These are phyloP conservation scores for Gossypium mustelinum DNA, from an alignment of 345 rosid species.

Conservation along the genomic window DNA sequence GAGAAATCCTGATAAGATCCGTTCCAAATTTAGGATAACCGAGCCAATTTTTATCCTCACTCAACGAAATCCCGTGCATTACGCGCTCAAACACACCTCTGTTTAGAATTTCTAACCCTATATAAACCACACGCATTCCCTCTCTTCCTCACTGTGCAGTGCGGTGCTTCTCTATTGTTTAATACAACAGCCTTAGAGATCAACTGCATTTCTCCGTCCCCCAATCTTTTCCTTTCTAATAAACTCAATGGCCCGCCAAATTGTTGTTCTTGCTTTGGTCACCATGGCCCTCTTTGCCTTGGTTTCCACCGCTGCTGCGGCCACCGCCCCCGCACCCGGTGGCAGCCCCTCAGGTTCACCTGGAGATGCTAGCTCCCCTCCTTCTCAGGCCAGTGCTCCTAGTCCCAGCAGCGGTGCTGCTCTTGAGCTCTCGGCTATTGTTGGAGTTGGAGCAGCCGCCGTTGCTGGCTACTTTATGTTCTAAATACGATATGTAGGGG, in stretches of 20 bases:
- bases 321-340: neutral
- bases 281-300: neutral
- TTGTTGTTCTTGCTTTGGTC: neutral
- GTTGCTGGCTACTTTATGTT: neutral
- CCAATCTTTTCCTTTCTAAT: neutral
- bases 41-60: too few relatives aligned
- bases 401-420: neutral
- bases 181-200: neutral
- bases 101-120: neutral
- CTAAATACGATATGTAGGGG: neutral
- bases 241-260: neutral
- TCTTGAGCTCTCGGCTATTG: neutral
- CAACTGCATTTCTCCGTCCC: neutral
- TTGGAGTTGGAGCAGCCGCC: neutral
- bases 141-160: neutral
- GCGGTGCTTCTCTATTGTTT: neutral
- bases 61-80: too few relatives aligned
- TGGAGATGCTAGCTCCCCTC: neutral
- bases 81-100: neutral
- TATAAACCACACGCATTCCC: neutral
- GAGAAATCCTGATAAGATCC: too few relatives aligned
- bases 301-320: neutral
- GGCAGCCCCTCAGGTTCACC: neutral
- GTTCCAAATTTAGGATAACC: too few relatives aligned
- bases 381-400: neutral